Evolutionary conservation across 805 yeast genomes (phyloP).

Genomic region (Candida glaebosa): DNA sequence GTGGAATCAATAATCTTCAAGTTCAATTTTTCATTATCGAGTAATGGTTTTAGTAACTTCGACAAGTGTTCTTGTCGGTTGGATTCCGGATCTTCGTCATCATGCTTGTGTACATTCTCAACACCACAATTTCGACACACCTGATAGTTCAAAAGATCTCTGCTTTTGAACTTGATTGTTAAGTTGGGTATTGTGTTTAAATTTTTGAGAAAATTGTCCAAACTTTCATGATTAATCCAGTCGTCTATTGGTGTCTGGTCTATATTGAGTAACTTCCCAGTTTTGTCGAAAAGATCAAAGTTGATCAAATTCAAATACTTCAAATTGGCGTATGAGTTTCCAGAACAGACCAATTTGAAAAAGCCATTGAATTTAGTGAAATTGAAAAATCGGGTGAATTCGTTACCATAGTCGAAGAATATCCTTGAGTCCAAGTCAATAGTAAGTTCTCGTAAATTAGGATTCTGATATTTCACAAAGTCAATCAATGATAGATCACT

Average conservation of each 20-base stretch:
- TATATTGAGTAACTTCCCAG: constrained; percentile 14
- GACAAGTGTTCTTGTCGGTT: not conserved
- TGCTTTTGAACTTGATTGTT: constrained; percentile 1
- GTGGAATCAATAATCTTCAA: not conserved
- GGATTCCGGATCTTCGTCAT: not conserved
- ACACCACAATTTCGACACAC: constrained; percentile 3
- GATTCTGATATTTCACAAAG: constrained; percentile 35
- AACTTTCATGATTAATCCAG: constrained; percentile 13
- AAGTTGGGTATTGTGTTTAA: constrained; percentile 7
- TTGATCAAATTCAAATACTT: constrained; percentile 24
- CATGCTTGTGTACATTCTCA: not conserved
- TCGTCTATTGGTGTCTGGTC: constrained; percentile 11
- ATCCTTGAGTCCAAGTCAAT: constrained; percentile 50
- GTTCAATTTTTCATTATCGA: not conserved
- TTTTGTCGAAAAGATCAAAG: constrained; percentile 26
- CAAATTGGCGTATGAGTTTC: constrained; percentile 29
- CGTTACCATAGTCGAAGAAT: constrained; percentile 25
- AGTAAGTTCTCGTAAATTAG: constrained; percentile 32
- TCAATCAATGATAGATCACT: constrained; percentile 49
- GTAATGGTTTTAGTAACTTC: constrained; percentile 1
- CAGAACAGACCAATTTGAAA: constrained; percentile 32
- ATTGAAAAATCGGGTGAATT: constrained; percentile 21
- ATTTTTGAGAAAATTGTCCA: constrained; percentile 1
- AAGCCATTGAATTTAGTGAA: constrained; percentile 27
- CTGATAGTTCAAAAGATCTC: not conserved